These are phyloP conservation scores for Russula brevipes DNA, from an alignment of 768 basidiomycete species.

Conservation along the genomic window DNA sequence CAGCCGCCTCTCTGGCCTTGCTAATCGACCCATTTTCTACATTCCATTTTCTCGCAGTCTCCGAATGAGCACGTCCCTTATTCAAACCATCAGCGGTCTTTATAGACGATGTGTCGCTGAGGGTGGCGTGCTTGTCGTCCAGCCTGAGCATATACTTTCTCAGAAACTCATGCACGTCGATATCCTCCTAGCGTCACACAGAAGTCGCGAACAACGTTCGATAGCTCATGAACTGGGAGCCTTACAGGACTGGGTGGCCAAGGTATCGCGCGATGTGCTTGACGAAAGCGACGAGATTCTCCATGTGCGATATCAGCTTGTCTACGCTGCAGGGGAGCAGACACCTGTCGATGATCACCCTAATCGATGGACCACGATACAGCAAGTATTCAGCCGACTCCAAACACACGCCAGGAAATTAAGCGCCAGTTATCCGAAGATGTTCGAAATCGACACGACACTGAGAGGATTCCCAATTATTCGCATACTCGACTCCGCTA, in stretches of 20 bases:
- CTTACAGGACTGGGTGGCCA: not conserved
- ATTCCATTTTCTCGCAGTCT: slow-evolving; percentile 44
- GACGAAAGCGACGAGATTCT: slow-evolving; percentile 35
- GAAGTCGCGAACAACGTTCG: not conserved
- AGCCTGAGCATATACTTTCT: slow-evolving; percentile 53
- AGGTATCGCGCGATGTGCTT: slow-evolving; percentile 15
- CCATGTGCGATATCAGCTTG: slow-evolving; percentile 43
- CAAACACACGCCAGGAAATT: slow-evolving; percentile 16
- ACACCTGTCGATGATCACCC: slow-evolving; percentile 38
- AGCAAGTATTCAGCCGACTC: slow-evolving; percentile 37
- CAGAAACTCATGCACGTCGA: slow-evolving; percentile 46
- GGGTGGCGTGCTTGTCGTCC: slow-evolving; percentile 43
- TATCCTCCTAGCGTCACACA: slow-evolving; percentile 24
- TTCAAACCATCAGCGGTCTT: slow-evolving; percentile 22
- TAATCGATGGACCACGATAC: slow-evolving; percentile 40
- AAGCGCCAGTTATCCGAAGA: not conserved
- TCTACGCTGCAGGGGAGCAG: slow-evolving; percentile 43
- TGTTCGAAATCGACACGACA: not conserved
- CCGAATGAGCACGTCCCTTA: too few relatives aligned
- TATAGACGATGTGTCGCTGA: slow-evolving; percentile 37
- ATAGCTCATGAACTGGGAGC: not conserved
- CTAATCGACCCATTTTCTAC: slow-evolving; percentile 44
- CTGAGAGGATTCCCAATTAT: slow-evolving; percentile 6
- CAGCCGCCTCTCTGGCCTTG: slow-evolving; percentile 40
- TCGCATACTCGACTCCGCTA: slow-evolving; percentile 1